Evolutionary conservation across 257 asterid genomes (phyloP).

Genomic region (Ilex aquifolium): DNA sequence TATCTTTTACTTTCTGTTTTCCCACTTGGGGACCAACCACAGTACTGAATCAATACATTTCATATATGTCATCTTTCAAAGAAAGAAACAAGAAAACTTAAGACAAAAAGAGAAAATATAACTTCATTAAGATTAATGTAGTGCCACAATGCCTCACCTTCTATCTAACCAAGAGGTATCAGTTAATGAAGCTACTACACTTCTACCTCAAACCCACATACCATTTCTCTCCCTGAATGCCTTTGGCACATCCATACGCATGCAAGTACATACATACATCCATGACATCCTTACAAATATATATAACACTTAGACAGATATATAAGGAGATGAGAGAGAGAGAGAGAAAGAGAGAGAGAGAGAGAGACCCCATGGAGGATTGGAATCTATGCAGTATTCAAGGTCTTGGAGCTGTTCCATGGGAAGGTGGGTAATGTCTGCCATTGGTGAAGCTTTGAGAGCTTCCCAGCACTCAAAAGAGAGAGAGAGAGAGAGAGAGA

Average conservation of each 20-base stretch:
- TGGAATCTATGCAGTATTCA: conserved; percentile 93
- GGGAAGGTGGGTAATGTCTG: conserved; percentile 78
- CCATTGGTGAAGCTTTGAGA: conserved; percentile 26
- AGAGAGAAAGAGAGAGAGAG: conserved; percentile 18
- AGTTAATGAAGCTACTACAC: not conserved
- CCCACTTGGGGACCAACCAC: too few relatives aligned
- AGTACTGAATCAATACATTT: too few relatives aligned
- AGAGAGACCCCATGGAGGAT: conserved; percentile 87
- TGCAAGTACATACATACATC: too few relatives aligned
- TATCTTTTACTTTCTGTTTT: too few relatives aligned
- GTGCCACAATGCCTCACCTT: not conserved
- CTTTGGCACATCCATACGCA: too few relatives aligned
- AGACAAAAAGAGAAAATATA: not conserved
- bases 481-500: conserved; percentile 4
- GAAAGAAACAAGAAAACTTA: not conserved
- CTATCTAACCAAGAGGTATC: not conserved
- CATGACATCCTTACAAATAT: not conserved
- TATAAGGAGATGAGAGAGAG: conserved; percentile 9
- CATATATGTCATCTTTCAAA: not conserved
- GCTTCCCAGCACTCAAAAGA: not conserved
- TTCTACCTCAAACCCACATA: not conserved
- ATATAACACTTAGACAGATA: not conserved
- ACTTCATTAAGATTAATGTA: not conserved
- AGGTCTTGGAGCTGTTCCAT: conserved; percentile 98
- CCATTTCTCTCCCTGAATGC: not conserved